phyloP scores from a whole-genome alignment of 805 yeast genomes.

The Candida quercuum region DNA sequence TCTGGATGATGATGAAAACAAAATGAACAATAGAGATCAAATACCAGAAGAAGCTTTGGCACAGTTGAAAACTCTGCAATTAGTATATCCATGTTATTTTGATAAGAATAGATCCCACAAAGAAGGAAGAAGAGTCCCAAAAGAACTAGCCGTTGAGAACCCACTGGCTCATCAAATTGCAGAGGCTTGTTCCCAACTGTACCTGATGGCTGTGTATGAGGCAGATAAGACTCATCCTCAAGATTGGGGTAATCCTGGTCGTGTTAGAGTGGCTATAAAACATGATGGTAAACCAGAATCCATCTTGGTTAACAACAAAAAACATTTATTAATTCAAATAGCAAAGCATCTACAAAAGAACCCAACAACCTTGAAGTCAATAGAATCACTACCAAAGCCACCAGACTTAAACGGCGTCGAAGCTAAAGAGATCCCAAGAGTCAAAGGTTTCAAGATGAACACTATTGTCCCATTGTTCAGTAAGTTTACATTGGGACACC shows the following conservation, averaged over 20 bases:
- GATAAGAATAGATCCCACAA: slow-evolving; percentile 69
- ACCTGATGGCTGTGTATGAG: slow-evolving; percentile 45
- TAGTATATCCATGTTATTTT: slow-evolving; percentile 89
- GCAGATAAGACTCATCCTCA: slow-evolving; percentile 90
- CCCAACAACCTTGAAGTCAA: slow-evolving; percentile 63
- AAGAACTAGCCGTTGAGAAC: slow-evolving; percentile 67
- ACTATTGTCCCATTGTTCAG: slow-evolving; percentile 86
- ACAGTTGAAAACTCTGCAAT: slow-evolving; percentile 63
- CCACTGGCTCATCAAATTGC: slow-evolving; percentile 82
- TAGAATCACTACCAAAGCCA: slow-evolving; percentile 62
- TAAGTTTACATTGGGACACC: slow-evolving; percentile 74
- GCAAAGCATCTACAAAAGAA: slow-evolving; percentile 56
- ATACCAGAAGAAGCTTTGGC: slow-evolving; percentile 53
- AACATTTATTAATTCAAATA: slow-evolving; percentile 57
- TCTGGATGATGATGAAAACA: slow-evolving; percentile 3
- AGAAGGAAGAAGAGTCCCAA: slow-evolving; percentile 79
- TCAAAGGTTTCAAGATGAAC: slow-evolving; percentile 84
- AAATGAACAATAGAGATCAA: slow-evolving; percentile 18
- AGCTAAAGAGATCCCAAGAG: slow-evolving; percentile 62
- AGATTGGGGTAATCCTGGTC: slow-evolving; percentile 97
- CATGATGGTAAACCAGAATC: slow-evolving; percentile 39
- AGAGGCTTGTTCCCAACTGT: slow-evolving; percentile 53
- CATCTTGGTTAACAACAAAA: slow-evolving; percentile 43
- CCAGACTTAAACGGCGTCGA: slow-evolving; percentile 52
- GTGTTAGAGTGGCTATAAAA: slow-evolving; percentile 73